Base-by-base conservation (phyloP, 352 stramenopile species). In the Globisporangium echinulatum region DNA sequence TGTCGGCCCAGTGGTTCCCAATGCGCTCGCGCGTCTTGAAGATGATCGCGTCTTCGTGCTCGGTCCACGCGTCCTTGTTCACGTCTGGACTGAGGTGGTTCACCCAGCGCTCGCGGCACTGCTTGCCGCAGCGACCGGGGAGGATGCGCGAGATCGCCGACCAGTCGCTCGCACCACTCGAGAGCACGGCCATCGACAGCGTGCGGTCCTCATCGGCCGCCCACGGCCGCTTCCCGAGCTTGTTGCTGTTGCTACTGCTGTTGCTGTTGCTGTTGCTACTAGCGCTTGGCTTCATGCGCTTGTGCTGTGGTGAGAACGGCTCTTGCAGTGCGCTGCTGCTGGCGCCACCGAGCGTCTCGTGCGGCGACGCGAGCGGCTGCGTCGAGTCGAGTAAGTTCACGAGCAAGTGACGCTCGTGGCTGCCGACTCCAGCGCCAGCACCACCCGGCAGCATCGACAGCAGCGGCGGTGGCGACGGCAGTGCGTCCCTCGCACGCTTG, bases 1-100 rank as follows among this genome's bases (percentile, higher is more conserved):
- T 99, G 62, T 98, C 92, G 3, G 92, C 90, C 97, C 97, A 99
- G 61, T 96, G 86, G 69, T 99, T 99, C 6, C 97, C 97, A 49
- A 95, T 88, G 13, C 72, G 69, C 43, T 90, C 79, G 2, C 78
- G 74, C 15, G 79, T 88, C 49, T 72, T 71, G 56, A 93, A 91
- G 55, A 95, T 91, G 50, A 92, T 68, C 52, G 88, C 75, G 75
- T 98, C 94, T 66, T 98, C 96, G 51, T 97, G 77, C 52, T 87
- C 70, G 0, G 79, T 97, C 93, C 94, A 98, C 5, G 93, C 87
- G 48, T 97, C 84, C 59, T 98, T 98, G 69, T 85, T 94, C 58
- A 98, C 96, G 25, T 88, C 77, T 2, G 96, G 95, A 56, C 92
- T 97, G 43, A 99, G 70, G 69, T 99, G 96, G 73, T 99, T 98